A percentile compares a stretch with the other conserved stretches of the same genome.
Evolutionary conservation across 2,329 filamentous ascomycete species (phyloP).

Genomic region (Ophiostoma pallidulum): DNA sequence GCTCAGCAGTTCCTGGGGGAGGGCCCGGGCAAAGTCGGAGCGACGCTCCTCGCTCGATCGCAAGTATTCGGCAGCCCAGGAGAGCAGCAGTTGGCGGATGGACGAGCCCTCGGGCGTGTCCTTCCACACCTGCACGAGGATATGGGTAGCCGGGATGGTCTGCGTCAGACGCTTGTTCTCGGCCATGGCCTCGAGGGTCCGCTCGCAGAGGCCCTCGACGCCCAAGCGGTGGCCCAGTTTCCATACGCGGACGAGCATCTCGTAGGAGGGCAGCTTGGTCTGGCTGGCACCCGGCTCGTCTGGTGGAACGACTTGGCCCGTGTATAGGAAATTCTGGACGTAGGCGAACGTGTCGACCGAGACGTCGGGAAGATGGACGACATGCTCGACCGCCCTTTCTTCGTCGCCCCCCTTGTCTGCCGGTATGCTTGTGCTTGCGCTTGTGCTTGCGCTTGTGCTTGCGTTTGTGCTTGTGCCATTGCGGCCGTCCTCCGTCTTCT

Average conservation of each 20-base stretch:
- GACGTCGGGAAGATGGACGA: constrained; percentile 41
- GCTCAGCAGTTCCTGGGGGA: constrained; percentile 53
- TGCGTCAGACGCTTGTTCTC: constrained; percentile 44
- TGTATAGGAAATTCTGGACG: constrained; percentile 46
- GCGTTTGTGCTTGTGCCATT: constrained; percentile 21
- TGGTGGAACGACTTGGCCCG: constrained; percentile 37
- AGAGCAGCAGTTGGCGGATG: constrained; percentile 47
- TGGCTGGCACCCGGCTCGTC: too few species aligned
- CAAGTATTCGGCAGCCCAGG: constrained; percentile 56
- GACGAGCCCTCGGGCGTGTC: constrained; percentile 52
- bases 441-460: constrained; percentile 21
- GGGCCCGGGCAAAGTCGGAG: constrained; percentile 48
- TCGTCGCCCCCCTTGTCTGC: too few species aligned
- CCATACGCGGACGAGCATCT: constrained; percentile 46
- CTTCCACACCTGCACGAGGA: constrained; percentile 53
- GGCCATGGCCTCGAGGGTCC: constrained; percentile 47
- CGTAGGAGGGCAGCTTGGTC: constrained; percentile 40
- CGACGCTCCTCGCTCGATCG: constrained; percentile 45
- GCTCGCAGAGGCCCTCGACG: constrained; percentile 47
- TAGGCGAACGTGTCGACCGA: constrained; percentile 44
- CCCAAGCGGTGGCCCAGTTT: constrained; percentile 43
- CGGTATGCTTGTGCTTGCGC: constrained; percentile 17
- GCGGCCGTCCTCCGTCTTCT: neutral
- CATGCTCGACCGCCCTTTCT: constrained; percentile 35
- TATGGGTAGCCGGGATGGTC: constrained; percentile 47